Evolutionary conservation across 345 rosid genomes (phyloP), one percentile per base, ranked within the genome.

Genomic region (Syzygium aqueum): DNA sequence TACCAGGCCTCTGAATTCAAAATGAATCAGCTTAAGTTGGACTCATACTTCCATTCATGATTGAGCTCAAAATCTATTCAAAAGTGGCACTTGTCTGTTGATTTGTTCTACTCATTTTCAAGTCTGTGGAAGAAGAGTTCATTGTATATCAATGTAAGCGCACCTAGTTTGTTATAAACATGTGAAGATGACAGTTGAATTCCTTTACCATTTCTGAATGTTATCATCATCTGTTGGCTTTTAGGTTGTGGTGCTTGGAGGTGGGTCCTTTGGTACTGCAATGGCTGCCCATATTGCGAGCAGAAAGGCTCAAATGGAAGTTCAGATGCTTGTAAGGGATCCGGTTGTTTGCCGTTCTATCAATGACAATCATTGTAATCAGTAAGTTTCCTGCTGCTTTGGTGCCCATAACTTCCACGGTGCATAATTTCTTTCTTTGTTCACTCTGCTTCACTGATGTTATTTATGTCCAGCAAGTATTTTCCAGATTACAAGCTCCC

Each of bases 181-280:
- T 67, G 80, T 67, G 40, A 67, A 9, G 22, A 33, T 33, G 22
- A 67, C 40, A 19, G 80, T 85, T 10, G n/a, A 52, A 19, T 25
- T 85, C 27, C 50, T 15, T 85, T 53, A 52, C 63, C 50, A 28
- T 56, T 16, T 87, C 30, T 8, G 51, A 80, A 86, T 30, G 49
- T 22, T 43, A 8, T 37, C 83, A 57, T 84, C 84, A 54, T 51
- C 5, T 37, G 6, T 56, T 53, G 87, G n/a, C 40, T 88, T 57
- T 86, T 86, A 97, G 99, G 98, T 97, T 84, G 99, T 95, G 87
- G 99, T 97, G 90, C 96, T 97, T 84, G 99, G 99, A 86, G 99
- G 99, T 84, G 99, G 99, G 51, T 97, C 99, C 40, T 97, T 97
- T 90, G 99, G 97, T 86, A 97, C 98, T 1, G 98, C 98, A 84